Conservation (phyloP, 306 rosid genomes). For the Trifolium repens region DNA sequence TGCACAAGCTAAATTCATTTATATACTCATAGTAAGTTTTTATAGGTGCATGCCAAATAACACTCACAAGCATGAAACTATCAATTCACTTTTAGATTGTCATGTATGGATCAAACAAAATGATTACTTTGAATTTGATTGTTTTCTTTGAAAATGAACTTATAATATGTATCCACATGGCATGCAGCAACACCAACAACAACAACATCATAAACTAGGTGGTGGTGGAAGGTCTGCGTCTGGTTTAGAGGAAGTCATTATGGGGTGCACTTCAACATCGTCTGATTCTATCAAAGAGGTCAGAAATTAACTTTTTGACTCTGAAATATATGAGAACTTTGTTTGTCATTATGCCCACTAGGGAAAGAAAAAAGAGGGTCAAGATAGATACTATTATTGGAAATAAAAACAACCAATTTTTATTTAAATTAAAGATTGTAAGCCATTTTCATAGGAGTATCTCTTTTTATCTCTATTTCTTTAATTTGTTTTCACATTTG, state of each 20-base stretch:
- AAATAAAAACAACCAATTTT: constrained; percentile 30
- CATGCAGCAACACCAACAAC: constrained; percentile 61
- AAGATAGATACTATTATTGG: constrained; percentile 36
- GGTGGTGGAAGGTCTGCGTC: constrained; percentile 86
- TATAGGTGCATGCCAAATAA: neutral
- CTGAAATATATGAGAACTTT: constrained; percentile 50
- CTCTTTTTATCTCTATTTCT: constrained; percentile 53
- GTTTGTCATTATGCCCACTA: constrained; percentile 43
- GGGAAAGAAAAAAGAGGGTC: constrained; percentile 37
- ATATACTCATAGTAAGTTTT: neutral
- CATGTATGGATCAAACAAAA: constrained; percentile 51
- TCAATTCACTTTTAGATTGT: constrained; percentile 45
- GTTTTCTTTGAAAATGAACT: constrained; percentile 31
- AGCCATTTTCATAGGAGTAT: constrained; percentile 24
- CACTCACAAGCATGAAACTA: constrained; percentile 44
- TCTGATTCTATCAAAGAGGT: constrained; percentile 66
- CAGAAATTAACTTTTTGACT: constrained; percentile 58
- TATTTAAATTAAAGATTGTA: constrained; percentile 63
- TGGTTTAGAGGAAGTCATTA: constrained; percentile 97
- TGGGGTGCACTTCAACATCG: constrained; percentile 88
- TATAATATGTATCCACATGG: constrained; percentile 41
- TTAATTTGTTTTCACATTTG: constrained; percentile 42
- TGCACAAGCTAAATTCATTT: neutral
- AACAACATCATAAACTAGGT: constrained; percentile 77
- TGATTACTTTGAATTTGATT: constrained; percentile 46